Conservation (phyloP, 2,329 filamentous ascomycete genomes). For the Paraphaeosphaeria sporulosa region DNA sequence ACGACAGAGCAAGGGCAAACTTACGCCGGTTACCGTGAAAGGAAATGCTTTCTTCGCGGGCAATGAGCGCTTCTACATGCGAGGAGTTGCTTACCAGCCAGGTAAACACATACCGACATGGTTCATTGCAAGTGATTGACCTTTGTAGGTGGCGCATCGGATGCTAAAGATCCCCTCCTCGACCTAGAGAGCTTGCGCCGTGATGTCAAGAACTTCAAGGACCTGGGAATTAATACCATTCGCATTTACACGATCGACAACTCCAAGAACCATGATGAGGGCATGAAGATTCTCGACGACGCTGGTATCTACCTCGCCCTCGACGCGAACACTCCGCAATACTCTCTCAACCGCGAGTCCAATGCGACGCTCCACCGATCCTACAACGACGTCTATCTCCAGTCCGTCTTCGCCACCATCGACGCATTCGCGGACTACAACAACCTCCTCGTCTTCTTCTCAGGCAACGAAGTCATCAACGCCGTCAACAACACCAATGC, state of each 20-base stretch:
- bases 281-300: constrained; percentile 81
- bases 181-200: constrained; percentile 73
- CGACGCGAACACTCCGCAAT: constrained; percentile 86
- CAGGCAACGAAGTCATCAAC: constrained; percentile 81
- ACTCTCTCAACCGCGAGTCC: constrained; percentile 81
- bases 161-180: constrained; percentile 73
- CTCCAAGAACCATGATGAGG: constrained; percentile 78
- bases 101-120: too few relatives aligned
- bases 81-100: constrained; percentile 71
- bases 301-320: constrained; percentile 92
- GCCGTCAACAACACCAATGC: constrained; percentile 67
- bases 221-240: constrained; percentile 87
- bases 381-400: constrained; percentile 88
- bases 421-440: constrained; percentile 82
- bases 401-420: constrained; percentile 79
- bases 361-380: constrained; percentile 65
- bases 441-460: constrained; percentile 86
- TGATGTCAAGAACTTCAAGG: constrained; percentile 81
- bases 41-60: constrained; percentile 72
- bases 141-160: constrained; percentile 50
- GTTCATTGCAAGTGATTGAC: constrained; percentile 22
- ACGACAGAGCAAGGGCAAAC: constrained; percentile 46
- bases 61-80: constrained; percentile 65
- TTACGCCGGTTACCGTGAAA: constrained; percentile 64
- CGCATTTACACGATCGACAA: constrained; percentile 95